These are phyloP conservation scores for Ordospora colligata DNA, from an alignment of 371 early-diverging fungal genomes.

Conservation along the genomic window DNA sequence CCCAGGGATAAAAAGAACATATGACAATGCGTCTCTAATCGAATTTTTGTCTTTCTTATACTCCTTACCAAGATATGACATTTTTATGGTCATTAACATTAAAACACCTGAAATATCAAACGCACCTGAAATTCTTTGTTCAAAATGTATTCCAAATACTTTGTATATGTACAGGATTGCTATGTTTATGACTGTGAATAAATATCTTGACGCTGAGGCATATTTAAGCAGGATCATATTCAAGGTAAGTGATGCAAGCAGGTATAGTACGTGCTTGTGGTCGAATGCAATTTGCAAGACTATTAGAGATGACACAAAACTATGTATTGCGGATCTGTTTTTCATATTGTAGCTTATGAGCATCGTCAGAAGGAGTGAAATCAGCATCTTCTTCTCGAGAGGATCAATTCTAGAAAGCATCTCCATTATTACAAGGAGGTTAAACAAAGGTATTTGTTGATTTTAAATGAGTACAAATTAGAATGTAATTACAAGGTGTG, in stretches of 20 bases:
- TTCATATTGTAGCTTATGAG: not conserved
- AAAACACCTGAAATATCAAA: conserved; percentile 47
- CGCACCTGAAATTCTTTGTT: conserved; percentile 20
- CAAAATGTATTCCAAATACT: conserved; percentile 13
- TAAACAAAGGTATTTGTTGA: not conserved
- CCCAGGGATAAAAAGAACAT: conserved; percentile 39
- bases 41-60: conserved; percentile 8
- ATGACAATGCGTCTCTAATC: conserved; percentile 17
- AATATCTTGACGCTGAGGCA: conserved; percentile 6
- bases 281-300: conserved; percentile 38
- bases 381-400: not conserved
- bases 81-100: conserved; percentile 48
- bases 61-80: conserved; percentile 40
- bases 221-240: conserved; percentile 8
- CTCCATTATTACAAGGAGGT: not conserved
- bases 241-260: conserved; percentile 4
- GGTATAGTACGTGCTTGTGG: conserved; percentile 1
- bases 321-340: not conserved
- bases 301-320: not conserved
- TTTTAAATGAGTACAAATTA: too few relatives aligned
- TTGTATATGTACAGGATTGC: conserved; percentile 36
- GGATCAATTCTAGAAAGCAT: not conserved
- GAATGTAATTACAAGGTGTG: too few relatives aligned
- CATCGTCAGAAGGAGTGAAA: not conserved
- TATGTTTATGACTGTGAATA: conserved; percentile 21